phyloP scores from a whole-genome alignment of 805 yeast genomes.

The Kockiozyma suomiensis region DNA sequence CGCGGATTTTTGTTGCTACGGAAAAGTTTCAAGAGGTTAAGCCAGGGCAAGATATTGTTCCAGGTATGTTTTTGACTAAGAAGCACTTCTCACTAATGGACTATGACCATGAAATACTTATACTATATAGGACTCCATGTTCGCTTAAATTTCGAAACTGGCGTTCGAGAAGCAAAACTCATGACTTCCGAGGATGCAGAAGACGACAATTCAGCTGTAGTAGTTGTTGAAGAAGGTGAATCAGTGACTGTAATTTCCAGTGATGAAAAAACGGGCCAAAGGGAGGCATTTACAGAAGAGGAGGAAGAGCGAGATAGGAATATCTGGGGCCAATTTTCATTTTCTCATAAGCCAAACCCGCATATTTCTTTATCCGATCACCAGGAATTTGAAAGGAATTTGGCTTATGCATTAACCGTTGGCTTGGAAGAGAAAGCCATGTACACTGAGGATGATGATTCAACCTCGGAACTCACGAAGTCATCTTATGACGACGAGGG shows the following conservation, averaged over 20 bases:
- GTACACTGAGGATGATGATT: not conserved
- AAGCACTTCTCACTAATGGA: not conserved
- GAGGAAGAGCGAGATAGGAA: constrained; percentile 7
- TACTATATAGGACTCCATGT: constrained; percentile 63
- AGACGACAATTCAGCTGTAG: constrained; percentile 30
- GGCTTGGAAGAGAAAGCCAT: not conserved
- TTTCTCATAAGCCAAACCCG: constrained; percentile 33
- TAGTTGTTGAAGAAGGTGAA: constrained; percentile 16
- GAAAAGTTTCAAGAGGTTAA: constrained; percentile 68
- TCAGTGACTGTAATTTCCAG: not conserved
- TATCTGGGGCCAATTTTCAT: constrained; percentile 17
- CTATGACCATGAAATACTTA: not conserved
- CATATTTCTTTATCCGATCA: constrained; percentile 24
- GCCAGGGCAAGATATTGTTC: constrained; percentile 77
- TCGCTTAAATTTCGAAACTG: constrained; percentile 72
- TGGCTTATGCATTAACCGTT: constrained; percentile 13
- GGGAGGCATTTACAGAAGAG: not conserved
- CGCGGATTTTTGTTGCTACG: constrained; percentile 58
- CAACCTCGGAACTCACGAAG: not conserved
- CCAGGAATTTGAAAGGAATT: constrained; percentile 21
- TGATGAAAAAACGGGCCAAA: not conserved
- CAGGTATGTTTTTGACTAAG: constrained; percentile 35
- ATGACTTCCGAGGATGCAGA: constrained; percentile 42
- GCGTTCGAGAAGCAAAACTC: constrained; percentile 67
- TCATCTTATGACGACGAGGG: not conserved